Percentiles rank a stretch among this genome's conserved stretches.
Conservation (phyloP, 768 basidiomycete species). For the Dictyophora rubrovolvata region DNA sequence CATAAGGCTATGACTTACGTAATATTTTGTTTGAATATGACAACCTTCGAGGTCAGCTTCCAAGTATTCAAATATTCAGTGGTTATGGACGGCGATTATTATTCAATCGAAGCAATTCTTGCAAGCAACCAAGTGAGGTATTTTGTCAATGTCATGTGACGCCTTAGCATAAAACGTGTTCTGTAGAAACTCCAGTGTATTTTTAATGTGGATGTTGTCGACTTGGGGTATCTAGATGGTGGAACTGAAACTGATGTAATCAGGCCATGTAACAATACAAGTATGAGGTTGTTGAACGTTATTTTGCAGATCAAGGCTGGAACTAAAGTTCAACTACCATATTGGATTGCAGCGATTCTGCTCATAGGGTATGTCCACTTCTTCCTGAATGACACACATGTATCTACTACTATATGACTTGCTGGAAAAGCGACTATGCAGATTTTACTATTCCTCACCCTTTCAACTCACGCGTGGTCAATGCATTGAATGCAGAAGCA, state of each 20-base stretch:
- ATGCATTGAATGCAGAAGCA: constrained; percentile 84
- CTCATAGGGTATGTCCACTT: constrained; percentile 54
- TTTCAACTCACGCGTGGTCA: constrained; percentile 66
- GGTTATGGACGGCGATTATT: constrained; percentile 84
- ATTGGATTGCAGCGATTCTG: constrained; percentile 86
- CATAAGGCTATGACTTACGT: no score
- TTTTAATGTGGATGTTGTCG: constrained; percentile 75
- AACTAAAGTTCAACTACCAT: constrained; percentile 73
- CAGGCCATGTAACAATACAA: constrained; percentile 2
- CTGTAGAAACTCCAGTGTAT: constrained; percentile 85
- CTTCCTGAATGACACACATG: background rate
- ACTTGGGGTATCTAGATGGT: constrained; percentile 84
- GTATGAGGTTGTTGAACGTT: background rate
- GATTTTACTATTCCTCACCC: constrained; percentile 77
- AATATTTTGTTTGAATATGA: no score
- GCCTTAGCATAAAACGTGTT: background rate
- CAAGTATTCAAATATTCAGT: no score
- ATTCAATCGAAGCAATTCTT: constrained; percentile 82
- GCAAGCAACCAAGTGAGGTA: constrained; percentile 74
- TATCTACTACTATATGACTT: background rate
- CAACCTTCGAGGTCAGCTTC: no score
- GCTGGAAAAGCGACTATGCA: constrained; percentile 61
- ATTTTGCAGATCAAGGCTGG: constrained; percentile 56
- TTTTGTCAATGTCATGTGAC: background rate
- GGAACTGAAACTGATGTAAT: constrained; percentile 76